Conservation (phyloP, 2,329 filamentous ascomycete species). For the Trichophyton simii region DNA sequence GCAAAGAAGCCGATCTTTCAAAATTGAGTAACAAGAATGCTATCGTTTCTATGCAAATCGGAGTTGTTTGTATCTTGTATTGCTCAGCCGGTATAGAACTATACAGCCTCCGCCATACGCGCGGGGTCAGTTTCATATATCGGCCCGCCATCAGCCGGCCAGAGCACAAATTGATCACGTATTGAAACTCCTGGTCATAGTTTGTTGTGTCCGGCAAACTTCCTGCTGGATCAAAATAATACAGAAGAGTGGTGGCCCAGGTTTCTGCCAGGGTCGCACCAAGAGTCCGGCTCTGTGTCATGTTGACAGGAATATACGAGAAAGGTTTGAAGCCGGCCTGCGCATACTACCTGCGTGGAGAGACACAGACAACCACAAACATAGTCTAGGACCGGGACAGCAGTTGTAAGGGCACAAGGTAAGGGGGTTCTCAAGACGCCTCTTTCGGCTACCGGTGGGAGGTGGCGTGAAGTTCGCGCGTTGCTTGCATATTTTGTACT, state of each 20-base stretch:
- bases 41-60: neutral
- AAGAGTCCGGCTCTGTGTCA: neutral
- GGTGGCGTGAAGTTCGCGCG: neutral
- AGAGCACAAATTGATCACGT: neutral
- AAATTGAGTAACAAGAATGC: neutral
- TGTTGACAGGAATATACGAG: neutral
- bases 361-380: neutral
- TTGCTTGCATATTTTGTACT: neutral
- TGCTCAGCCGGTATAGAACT: neutral
- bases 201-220: neutral
- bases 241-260: neutral
- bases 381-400: neutral
- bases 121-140: neutral
- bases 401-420: neutral
- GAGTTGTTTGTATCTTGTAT: neutral
- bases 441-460: neutral
- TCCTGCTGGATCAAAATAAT: neutral
- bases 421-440: neutral
- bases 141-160: neutral
- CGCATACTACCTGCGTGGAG: neutral
- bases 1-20: neutral
- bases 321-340: neutral
- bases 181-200: neutral
- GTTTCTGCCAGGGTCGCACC: neutral
- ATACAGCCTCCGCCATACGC: neutral